A percentile compares a stretch with the other conserved stretches of the same genome.
These are phyloP conservation scores for Eimeria maxima DNA, from an alignment of 169 alveolate species.

Conservation along the genomic window DNA sequence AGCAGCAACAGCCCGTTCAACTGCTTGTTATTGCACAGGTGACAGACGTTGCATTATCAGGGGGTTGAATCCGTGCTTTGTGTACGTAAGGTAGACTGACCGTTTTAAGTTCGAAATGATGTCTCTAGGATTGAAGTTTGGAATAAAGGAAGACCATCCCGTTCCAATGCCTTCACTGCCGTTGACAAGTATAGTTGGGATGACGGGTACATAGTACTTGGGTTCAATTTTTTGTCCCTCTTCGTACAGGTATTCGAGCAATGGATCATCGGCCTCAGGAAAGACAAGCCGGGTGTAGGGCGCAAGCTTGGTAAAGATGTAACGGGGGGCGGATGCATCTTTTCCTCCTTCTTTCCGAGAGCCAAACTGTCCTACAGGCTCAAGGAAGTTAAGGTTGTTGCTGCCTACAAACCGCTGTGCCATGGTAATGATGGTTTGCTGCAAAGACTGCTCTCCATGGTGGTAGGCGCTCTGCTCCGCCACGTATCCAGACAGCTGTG, in stretches of 20 bases:
- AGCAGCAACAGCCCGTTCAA: background rate
- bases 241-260: conserved; percentile 90
- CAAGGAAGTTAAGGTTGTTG: conserved; percentile 89
- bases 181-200: conserved; percentile 99
- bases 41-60: background rate
- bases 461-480: conserved; percentile 99
- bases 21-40: conserved; percentile 1
- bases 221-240: conserved; percentile 99
- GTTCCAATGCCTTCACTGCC: conserved; percentile 99
- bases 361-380: conserved; percentile 98
- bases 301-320: conserved; percentile 93
- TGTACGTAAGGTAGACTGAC: conserved; percentile 15
- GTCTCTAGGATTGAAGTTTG: conserved; percentile 98
- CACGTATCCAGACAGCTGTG: conserved; percentile 97
- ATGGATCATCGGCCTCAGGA: conserved; percentile 91
- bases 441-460: conserved; percentile 99
- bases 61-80: background rate
- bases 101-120: conserved; percentile 94
- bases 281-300: conserved; percentile 92
- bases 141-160: conserved; percentile 97
- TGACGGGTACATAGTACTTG: conserved; percentile 98
- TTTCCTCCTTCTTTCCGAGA: conserved; percentile 99
- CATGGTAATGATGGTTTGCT: conserved; percentile 98
- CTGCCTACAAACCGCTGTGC: conserved; percentile 99
- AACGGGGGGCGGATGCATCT: conserved; percentile 98